Percentiles rank a stretch among this genome's conserved stretches.
Evolutionary conservation across 306 rosid species (phyloP).

Genomic region (Pyrus betulifolia): DNA sequence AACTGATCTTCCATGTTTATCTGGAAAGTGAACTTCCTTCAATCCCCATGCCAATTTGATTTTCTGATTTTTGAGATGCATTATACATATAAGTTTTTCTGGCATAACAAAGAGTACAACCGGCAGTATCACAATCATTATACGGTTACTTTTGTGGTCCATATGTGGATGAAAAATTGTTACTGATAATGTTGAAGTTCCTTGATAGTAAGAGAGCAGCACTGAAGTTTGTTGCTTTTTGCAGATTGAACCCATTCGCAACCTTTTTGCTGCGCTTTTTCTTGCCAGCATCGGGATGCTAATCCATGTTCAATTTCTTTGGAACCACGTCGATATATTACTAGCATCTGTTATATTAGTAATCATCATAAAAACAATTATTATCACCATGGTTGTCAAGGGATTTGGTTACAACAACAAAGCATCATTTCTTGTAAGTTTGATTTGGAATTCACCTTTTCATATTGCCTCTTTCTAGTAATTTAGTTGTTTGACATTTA

Average conservation of each 20-base stretch:
- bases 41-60: background rate
- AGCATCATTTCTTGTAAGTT: constrained; percentile 85
- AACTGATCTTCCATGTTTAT: background rate
- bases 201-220: background rate
- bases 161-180: background rate
- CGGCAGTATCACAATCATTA: background rate
- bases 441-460: background rate
- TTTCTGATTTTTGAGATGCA: background rate
- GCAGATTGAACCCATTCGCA: constrained; percentile 97
- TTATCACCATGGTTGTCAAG: constrained; percentile 76
- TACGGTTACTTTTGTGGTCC: background rate
- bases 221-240: constrained; percentile 18
- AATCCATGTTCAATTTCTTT: constrained; percentile 95
- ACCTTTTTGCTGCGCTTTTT: constrained; percentile 92
- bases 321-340: constrained; percentile 95
- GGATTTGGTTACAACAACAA: constrained; percentile 92
- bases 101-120: background rate
- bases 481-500: background rate
- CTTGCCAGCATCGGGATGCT: constrained; percentile 99
- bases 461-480: background rate
- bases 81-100: no score
- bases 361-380: constrained; percentile 70
- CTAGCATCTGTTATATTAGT: constrained; percentile 94
- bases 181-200: background rate
- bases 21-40: background rate